A percentile compares a stretch with the other conserved stretches of the same genome.
These are phyloP conservation scores for Onygena corvina DNA, from an alignment of 2,329 filamentous ascomycete genomes.

Conservation along the genomic window DNA sequence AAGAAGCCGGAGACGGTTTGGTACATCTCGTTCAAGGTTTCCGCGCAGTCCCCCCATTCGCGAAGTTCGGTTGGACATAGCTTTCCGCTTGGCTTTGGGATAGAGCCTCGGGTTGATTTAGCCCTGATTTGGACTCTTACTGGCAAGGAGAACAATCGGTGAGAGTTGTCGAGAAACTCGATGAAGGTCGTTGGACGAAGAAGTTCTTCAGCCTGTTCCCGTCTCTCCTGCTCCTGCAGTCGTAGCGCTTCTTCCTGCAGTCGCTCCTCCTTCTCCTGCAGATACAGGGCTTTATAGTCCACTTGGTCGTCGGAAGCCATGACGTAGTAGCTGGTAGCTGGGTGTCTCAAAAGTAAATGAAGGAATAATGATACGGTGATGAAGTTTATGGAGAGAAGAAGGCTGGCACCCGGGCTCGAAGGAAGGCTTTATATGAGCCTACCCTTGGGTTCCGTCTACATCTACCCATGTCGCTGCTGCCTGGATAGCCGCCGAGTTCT, in stretches of 20 bases:
- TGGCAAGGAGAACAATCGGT: not conserved
- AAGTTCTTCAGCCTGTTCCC: not conserved
- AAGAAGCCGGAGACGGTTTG: not conserved
- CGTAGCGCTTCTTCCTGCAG: not conserved
- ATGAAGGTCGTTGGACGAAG: not conserved
- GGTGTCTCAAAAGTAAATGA: no score
- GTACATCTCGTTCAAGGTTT: not conserved
- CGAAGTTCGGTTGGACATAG: not conserved
- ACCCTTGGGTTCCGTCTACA: no score
- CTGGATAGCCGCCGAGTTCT: no score
- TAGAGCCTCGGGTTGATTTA: not conserved
- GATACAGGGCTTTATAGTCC: not conserved
- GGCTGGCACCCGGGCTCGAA: no score
- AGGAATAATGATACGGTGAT: no score
- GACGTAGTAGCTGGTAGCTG: no score
- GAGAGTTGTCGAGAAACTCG: not conserved
- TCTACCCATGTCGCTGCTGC: no score
- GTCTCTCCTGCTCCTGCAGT: not conserved
- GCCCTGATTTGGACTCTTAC: not conserved
- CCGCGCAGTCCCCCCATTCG: not conserved
- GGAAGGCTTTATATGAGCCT: no score
- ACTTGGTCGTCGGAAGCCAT: not conserved
- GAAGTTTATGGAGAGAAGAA: no score
- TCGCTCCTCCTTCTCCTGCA: not conserved
- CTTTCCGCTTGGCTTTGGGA: not conserved